Conservation (phyloP, 495 filamentous ascomycete species). For the Ramalina intermedia region DNA sequence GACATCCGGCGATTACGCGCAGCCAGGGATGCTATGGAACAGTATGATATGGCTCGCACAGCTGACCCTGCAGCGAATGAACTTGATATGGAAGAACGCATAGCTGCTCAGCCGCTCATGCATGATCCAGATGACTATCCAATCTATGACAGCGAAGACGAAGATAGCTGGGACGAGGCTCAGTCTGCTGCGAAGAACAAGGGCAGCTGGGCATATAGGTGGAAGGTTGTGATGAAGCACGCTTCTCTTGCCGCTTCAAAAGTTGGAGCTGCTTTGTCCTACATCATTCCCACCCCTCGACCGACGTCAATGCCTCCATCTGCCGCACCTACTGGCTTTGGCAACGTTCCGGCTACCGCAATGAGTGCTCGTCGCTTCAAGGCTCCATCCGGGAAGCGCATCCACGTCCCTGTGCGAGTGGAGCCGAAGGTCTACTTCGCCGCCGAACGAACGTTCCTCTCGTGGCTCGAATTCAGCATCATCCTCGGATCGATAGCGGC, state of each 20-base stretch:
- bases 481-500: constrained; percentile 85
- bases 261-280: constrained; percentile 29
- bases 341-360: constrained; percentile 30
- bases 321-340: constrained; percentile 22
- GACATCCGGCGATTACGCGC: constrained; percentile 28
- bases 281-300: constrained; percentile 42
- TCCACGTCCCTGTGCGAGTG: constrained; percentile 87
- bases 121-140: constrained; percentile 56
- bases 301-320: constrained; percentile 45
- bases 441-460: constrained; percentile 86
- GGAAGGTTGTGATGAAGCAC: constrained; percentile 37
- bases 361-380: constrained; percentile 47
- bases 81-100: constrained; percentile 64
- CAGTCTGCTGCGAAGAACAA: constrained; percentile 59
- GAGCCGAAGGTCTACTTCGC: constrained; percentile 98
- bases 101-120: constrained; percentile 42
- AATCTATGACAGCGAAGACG: constrained; percentile 80
- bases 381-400: constrained; percentile 60
- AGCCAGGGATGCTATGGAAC: constrained; percentile 30
- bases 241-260: constrained; percentile 25
- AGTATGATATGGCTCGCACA: constrained; percentile 31
- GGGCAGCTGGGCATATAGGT: constrained; percentile 57
- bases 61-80: constrained; percentile 34
- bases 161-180: constrained; percentile 34
- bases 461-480: constrained; percentile 95